Evolutionary conservation across 2,329 filamentous ascomycete genomes (phyloP).

Genomic region (Fusarium sterilihyphosum): DNA sequence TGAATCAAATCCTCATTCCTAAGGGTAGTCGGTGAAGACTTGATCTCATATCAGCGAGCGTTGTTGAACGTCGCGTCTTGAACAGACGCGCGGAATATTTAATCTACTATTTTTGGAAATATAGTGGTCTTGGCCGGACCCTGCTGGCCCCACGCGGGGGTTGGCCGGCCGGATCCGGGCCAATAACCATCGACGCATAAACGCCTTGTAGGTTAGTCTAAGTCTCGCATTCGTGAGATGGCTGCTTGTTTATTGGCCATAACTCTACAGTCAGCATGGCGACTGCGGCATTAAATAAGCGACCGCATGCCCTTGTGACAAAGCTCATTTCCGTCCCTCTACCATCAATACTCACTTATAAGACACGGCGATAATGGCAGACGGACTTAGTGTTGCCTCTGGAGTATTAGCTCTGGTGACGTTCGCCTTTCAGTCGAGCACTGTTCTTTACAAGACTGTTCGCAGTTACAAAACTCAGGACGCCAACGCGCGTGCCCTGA

Average conservation of each 20-base stretch:
- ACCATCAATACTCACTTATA: neutral
- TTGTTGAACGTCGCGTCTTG: neutral
- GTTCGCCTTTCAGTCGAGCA: constrained; percentile 36
- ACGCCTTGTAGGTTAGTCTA: neutral
- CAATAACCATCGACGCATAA: neutral
- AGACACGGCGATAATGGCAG: constrained; percentile 26
- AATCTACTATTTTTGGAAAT: neutral
- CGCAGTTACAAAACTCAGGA: constrained; percentile 26
- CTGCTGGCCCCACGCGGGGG: neutral
- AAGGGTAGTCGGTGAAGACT: neutral
- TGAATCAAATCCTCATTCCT: neutral
- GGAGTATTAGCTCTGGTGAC: constrained; percentile 23
- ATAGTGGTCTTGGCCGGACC: neutral
- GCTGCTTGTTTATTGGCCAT: neutral
- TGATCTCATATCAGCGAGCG: neutral
- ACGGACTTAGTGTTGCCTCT: constrained; percentile 23
- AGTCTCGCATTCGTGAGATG: neutral
- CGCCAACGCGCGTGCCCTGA: constrained; percentile 51
- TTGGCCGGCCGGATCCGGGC: neutral
- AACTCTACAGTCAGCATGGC: neutral
- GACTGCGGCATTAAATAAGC: constrained; percentile 1
- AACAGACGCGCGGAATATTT: neutral
- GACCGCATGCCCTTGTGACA: neutral
- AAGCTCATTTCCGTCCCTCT: neutral
- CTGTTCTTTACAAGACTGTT: constrained; percentile 21